phyloP scores from a whole-genome alignment of 768 basidiomycete genomes.

The Hydnomerulius pinastri region DNA sequence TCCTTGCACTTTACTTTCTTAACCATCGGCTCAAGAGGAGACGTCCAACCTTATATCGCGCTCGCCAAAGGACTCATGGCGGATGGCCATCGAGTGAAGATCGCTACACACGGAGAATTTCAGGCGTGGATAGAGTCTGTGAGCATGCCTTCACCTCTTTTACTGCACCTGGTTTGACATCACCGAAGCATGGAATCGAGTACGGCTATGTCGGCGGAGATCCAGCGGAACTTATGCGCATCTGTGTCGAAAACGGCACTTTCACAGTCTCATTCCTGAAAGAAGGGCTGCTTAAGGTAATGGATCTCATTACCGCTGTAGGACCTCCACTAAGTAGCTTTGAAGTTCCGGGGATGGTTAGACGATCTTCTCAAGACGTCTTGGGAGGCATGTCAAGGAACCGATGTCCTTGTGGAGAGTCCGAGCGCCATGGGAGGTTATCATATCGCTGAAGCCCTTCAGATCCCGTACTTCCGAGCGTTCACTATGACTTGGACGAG shows the following conservation, averaged over 20 bases:
- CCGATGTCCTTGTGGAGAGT: constrained; percentile 91
- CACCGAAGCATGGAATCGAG: constrained; percentile 85
- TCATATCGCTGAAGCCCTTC: constrained; percentile 94
- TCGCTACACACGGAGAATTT: constrained; percentile 96
- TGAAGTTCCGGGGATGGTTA: constrained; percentile 94
- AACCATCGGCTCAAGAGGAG: constrained; percentile 94
- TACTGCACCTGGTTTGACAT: constrained; percentile 6
- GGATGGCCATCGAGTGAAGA: constrained; percentile 86
- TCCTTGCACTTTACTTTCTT: constrained; percentile 89
- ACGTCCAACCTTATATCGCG: constrained; percentile 98
- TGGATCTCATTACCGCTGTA: constrained; percentile 7
- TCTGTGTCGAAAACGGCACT: constrained; percentile 97
- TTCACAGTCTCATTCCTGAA: constrained; percentile 95
- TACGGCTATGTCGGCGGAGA: constrained; percentile 95
- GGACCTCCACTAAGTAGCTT: constrained; percentile 7
- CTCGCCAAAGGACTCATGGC: constrained; percentile 88
- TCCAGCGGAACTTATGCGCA: constrained; percentile 95
- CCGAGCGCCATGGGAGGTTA: constrained; percentile 97
- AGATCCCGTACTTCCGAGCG: constrained; percentile 91
- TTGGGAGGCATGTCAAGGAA: constrained; percentile 95
- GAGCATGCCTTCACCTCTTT: constrained; percentile 32
- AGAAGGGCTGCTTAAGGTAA: constrained; percentile 84
- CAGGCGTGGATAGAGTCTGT: constrained; percentile 94
- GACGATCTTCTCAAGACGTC: constrained; percentile 94
- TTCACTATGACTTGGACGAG: constrained; percentile 99